Evolutionary conservation across 371 early-diverging fungal species (phyloP), one percentile per base, ranked within the genome.

Genomic region (Rhizopus stolonifer): DNA sequence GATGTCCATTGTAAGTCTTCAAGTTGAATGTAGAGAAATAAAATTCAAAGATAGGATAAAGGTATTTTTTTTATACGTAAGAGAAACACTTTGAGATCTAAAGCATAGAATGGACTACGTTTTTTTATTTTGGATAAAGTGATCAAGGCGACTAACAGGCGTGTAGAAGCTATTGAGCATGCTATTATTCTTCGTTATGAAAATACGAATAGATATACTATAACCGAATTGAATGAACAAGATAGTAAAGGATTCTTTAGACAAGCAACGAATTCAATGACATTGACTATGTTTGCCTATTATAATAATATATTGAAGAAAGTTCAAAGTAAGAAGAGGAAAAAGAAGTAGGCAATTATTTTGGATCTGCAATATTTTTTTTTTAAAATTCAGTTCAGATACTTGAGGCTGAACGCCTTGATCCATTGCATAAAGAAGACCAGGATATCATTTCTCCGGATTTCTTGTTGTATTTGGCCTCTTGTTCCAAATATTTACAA

Each of bases 191-290:
- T 99, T 31, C 89, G 90, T 51, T 86, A 96, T 53, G 96, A 99
- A 67, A 99, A 98, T 80, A 99, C 99, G 43, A 95, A 99, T 67
- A 84, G 82, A 60, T 97, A 95, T 71, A 96, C 99, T 60, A 87
- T 87, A 42, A 92, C 96, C 22, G 99, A 99, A 74, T 83, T 99
- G 48, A 99, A 99, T 65, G 99, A 99, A 72, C 92, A 92, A 80
- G 99, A 99, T 69, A 87, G 99, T 70, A 99, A 99, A 76, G 99
- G 99, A 64, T 99, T 99, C 78, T 99, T 95, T 71, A 81, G 97
- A 83, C 85, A 69, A 46, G n/a, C 3, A 14, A 13, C 17, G n/a
- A 3, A 24, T 15, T 17, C 31, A 18, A 8, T 2, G 8, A 5
- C 7, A 22, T 18, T 3, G 24, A 11, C 11, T 29, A 11, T 21